These are phyloP conservation scores for Ceratobasidium sp. DNA, from an alignment of 1,284 basidiomycete species.

Conservation along the genomic window DNA sequence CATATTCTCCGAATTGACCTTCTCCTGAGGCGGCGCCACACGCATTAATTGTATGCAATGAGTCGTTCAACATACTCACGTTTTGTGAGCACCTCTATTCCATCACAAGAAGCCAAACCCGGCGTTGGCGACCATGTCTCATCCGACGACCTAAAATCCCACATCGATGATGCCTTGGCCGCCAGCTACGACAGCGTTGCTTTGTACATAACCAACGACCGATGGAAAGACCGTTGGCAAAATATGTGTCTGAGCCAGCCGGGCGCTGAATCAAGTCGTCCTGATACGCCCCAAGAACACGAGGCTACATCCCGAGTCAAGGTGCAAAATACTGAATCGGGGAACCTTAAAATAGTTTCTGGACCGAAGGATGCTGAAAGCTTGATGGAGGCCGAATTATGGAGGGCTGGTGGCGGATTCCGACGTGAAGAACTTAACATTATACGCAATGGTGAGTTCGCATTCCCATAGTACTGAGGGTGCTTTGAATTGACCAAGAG, in stretches of 20 bases:
- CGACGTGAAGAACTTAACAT: slow-evolving; percentile 88
- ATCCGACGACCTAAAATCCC: slow-evolving; percentile 22
- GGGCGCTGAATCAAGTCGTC: slow-evolving; percentile 53
- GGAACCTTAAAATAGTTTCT: slow-evolving; percentile 45
- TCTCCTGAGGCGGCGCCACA: background rate
- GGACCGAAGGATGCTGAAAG: slow-evolving; percentile 55
- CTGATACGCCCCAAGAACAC: slow-evolving; percentile 42
- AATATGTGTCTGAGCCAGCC: slow-evolving; percentile 80
- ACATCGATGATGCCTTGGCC: slow-evolving; percentile 19
- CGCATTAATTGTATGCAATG: slow-evolving; percentile 32
- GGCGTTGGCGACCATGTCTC: slow-evolving; percentile 8
- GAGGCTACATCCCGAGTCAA: slow-evolving; percentile 46
- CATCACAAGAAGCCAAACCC: background rate
- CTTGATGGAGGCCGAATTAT: slow-evolving; percentile 78
- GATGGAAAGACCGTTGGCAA: slow-evolving; percentile 90
- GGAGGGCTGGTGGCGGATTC: slow-evolving; percentile 87
- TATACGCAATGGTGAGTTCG: slow-evolving; percentile 75
- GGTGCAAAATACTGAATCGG: slow-evolving; percentile 45
- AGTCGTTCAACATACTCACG: slow-evolving; percentile 37
- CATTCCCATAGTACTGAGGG: slow-evolving; percentile 8
- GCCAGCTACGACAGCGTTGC: slow-evolving; percentile 71
- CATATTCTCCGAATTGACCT: too few species aligned
- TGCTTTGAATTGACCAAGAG: background rate
- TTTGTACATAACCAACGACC: slow-evolving; percentile 86
- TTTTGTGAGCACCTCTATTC: slow-evolving; percentile 20